Conservation (phyloP, 768 basidiomycete genomes). For the Boletus vermiculosoides region DNA sequence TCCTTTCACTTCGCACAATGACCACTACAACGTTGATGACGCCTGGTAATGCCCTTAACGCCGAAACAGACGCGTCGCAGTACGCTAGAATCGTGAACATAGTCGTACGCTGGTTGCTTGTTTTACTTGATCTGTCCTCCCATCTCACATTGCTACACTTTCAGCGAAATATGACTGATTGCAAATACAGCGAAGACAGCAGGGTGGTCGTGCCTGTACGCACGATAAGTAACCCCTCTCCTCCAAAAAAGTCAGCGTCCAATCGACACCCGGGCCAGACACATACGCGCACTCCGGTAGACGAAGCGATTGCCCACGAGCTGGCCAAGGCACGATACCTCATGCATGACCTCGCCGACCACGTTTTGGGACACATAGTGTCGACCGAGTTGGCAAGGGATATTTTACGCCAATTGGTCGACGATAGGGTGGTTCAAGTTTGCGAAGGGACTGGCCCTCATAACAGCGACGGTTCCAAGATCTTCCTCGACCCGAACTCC, state of each 20-base stretch:
- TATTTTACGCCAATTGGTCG: neutral
- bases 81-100: constrained; percentile 1
- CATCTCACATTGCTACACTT: neutral
- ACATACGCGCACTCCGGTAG: too few relatives aligned
- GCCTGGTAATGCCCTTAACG: neutral
- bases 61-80: neutral
- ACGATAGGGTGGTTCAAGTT: neutral
- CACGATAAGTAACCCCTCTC: too few relatives aligned
- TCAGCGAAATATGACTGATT: constrained; percentile 1
- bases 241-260: too few relatives aligned
- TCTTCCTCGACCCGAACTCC: neutral
- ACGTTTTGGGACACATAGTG: neutral
- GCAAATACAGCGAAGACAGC: neutral
- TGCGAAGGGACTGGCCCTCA: neutral
- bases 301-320: too few relatives aligned
- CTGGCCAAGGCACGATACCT: neutral
- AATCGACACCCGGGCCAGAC: too few relatives aligned
- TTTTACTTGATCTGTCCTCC: neutral
- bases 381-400: constrained; percentile 2
- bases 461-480: neutral
- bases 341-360: neutral
- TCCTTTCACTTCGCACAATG: neutral
- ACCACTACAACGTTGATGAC: neutral
- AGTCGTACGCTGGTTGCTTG: neutral
- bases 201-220: neutral